Base-by-base conservation (phyloP, 2,329 filamentous ascomycete genomes). In the Verruconis gallopava region DNA sequence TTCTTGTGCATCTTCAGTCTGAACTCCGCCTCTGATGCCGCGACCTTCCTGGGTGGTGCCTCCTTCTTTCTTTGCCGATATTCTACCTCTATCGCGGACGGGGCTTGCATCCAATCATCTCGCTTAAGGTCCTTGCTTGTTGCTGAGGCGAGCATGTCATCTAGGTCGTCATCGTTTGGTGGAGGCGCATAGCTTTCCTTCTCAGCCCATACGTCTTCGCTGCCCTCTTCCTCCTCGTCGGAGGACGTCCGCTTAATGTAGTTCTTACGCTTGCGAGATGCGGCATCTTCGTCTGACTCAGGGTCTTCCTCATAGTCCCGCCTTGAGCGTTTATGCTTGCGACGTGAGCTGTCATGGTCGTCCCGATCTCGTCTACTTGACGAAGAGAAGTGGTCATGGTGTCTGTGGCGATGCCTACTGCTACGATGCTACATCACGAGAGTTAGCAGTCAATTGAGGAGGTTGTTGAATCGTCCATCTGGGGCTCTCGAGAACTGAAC, bases 71-170 rank as follows among this genome's bases (percentile, higher is more conserved):
- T 69, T 54, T 83, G 73, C 39, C 85, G 71, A 57, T 93, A 94
- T 55, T 96, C 88, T 44, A 96, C 69, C 41, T 88, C 80, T 25
- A 93, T 63, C 0, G 80, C 77, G 0, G 83, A 84, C 0, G 89
- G 86, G 0, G 81, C 81, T 46, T 86, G 80, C 91, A 98, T 98
- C 88, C 93, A 98, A 0, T 81, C 75, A 59, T 96, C 91, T 48
- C 93, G 76, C 50, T 78, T 72, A 21, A 79, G 17, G 30, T 36
- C 21, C 21, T 41, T 49, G 47, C 52, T 48, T 14, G 55, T 53
- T 15, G 58, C 50, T 42, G 61, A 54, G 42, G 62, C 56, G 12
- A 64, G 54, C 45, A 61, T 56, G 22, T 61, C 53, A 42, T 68
- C 65, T n/a, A 67, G 49, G 4, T 59, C 55, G n/a, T 64, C 57